phyloP scores from a whole-genome alignment of 192 early-diverging fungal species.

The Coemansia sp. region DNA sequence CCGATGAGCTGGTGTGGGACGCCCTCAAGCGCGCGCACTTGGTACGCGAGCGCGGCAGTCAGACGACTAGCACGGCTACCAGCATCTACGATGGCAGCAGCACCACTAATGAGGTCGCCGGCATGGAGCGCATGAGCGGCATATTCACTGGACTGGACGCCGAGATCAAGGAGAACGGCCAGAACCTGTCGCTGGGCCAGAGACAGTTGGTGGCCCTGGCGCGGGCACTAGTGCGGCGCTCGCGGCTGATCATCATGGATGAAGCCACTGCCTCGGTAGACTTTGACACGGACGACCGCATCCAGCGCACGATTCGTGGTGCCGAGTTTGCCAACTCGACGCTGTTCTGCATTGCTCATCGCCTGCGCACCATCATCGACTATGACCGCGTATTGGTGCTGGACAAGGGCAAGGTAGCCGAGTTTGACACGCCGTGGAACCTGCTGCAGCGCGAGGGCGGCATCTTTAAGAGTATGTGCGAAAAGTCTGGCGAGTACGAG shows the following conservation, averaged over 20 bases:
- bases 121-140: constrained; percentile 10
- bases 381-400: constrained; percentile 84
- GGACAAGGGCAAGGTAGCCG: constrained; percentile 74
- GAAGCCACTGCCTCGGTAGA: constrained; percentile 91
- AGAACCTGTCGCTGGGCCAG: constrained; percentile 78
- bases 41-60: constrained; percentile 13
- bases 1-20: constrained; percentile 63
- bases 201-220: constrained; percentile 76
- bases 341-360: constrained; percentile 87
- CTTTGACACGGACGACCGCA: constrained; percentile 79
- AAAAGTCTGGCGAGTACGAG: constrained; percentile 76
- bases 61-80: neutral
- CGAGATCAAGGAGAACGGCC: constrained; percentile 67
- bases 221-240: constrained; percentile 72
- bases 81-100: neutral
- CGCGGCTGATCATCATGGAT: constrained; percentile 76
- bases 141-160: constrained; percentile 9
- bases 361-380: constrained; percentile 79
- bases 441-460: constrained; percentile 66
- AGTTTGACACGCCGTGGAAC: constrained; percentile 77
- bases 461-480: constrained; percentile 78
- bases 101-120: neutral
- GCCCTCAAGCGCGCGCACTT: constrained; percentile 26
- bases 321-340: constrained; percentile 74
- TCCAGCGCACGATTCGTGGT: constrained; percentile 83